phyloP scores from a whole-genome alignment of 2,329 filamentous ascomycete genomes.

The Cyphellophora europaea region DNA sequence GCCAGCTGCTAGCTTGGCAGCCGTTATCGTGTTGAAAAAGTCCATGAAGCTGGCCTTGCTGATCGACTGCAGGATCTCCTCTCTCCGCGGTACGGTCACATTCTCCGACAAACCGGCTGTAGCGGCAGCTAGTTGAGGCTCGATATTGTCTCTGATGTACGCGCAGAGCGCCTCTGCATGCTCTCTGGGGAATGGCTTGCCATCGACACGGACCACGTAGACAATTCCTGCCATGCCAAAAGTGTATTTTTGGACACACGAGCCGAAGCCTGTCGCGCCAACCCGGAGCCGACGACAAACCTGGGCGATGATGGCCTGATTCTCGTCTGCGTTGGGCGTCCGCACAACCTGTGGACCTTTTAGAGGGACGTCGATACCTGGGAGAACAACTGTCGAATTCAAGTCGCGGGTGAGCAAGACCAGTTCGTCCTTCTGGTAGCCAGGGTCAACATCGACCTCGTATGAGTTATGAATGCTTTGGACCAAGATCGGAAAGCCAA shows the following conservation, averaged over 20 bases:
- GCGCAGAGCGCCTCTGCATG: constrained; percentile 5
- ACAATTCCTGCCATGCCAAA: not conserved
- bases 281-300: not conserved
- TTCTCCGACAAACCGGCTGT: not conserved
- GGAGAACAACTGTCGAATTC: not conserved
- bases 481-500: constrained; percentile 4
- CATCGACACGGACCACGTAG: constrained; percentile 1
- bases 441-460: not conserved
- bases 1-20: not conserved
- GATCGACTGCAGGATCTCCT: constrained; percentile 4
- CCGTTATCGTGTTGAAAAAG: constrained; percentile 1
- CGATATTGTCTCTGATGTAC: constrained; percentile 4
- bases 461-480: not conserved
- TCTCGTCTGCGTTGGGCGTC: not conserved
- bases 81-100: constrained; percentile 2
- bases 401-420: not conserved
- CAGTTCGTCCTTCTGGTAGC: not conserved
- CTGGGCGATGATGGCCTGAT: no score
- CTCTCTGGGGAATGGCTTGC: constrained; percentile 1
- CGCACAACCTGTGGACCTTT: not conserved
- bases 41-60: constrained; percentile 3
- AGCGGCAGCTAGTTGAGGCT: constrained; percentile 2
- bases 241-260: not conserved
- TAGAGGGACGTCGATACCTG: not conserved
- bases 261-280: constrained; percentile 1